A percentile compares a stretch with the other conserved stretches of the same genome.
Conservation (phyloP, 257 asterid genomes). For the Nicotiana noctiflora region DNA sequence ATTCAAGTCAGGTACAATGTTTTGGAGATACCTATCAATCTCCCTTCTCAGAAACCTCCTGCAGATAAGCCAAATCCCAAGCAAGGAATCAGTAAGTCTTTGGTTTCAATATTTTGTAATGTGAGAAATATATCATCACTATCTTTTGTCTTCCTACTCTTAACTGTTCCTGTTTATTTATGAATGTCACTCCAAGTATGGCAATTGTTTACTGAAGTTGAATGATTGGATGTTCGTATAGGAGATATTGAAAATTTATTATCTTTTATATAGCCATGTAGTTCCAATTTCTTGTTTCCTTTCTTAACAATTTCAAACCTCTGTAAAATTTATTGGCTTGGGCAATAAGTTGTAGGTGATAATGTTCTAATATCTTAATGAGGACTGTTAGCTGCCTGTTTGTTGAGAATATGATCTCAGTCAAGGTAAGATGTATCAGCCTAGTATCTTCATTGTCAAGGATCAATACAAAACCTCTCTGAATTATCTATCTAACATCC, state of each 20-base stretch:
- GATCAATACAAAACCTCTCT: not conserved
- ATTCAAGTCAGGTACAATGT: conserved; percentile 74
- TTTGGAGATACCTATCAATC: conserved; percentile 75
- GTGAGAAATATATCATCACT: not conserved
- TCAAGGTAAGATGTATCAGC: not conserved
- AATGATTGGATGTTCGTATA: not conserved
- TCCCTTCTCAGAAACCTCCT: conserved; percentile 85
- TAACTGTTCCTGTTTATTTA: not conserved
- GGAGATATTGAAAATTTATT: not conserved
- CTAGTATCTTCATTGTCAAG: not conserved
- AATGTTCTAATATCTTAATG: conserved; percentile 4
- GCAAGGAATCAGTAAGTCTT: conserved; percentile 81
- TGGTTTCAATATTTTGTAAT: conserved; percentile 1
- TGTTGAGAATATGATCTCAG: not conserved
- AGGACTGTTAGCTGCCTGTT: not conserved
- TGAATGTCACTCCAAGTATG: not conserved
- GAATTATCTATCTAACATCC: not conserved
- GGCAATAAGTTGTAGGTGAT: not conserved
- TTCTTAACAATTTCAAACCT: not conserved
- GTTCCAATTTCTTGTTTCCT: not conserved
- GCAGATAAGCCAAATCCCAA: conserved; percentile 96
- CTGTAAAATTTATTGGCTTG: not conserved
- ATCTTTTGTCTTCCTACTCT: not conserved
- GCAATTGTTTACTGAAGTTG: not conserved
- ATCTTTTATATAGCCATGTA: not conserved